These are phyloP conservation scores for Ceriops decandra DNA, from an alignment of 345 rosid genomes.

Conservation along the genomic window DNA sequence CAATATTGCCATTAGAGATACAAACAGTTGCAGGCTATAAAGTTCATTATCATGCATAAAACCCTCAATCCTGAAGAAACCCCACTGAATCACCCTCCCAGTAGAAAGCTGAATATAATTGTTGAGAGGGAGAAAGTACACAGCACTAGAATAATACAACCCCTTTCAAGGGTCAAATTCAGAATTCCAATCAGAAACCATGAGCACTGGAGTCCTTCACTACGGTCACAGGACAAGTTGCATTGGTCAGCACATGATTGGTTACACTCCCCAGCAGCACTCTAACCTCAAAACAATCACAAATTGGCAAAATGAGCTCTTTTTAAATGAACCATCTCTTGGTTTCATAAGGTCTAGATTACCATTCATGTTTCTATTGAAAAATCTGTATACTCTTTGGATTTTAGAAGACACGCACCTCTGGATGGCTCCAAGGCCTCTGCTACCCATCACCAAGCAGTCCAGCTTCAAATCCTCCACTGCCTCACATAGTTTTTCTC, in stretches of 20 bases:
- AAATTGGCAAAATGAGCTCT: too few relatives aligned
- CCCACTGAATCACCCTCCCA: not conserved
- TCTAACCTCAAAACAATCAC: slow-evolving; percentile 2
- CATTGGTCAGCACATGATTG: not conserved
- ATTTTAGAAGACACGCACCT: slow-evolving; percentile 28
- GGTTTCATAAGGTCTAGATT: too few relatives aligned
- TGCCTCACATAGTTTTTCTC: slow-evolving; percentile 48
- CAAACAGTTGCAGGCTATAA: too few relatives aligned
- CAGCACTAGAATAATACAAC: not conserved
- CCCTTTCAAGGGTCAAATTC: not conserved
- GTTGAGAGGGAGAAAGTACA: not conserved
- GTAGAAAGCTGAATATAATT: not conserved
- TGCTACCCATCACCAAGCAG: slow-evolving; percentile 48
- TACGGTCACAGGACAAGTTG: slow-evolving; percentile 12
- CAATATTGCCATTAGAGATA: too few relatives aligned
- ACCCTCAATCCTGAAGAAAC: too few relatives aligned
- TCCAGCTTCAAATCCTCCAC: slow-evolving; percentile 48
- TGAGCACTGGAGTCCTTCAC: slow-evolving; percentile 9
- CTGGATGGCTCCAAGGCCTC: slow-evolving; percentile 48
- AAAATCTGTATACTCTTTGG: too few relatives aligned
- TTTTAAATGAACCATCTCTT: too few relatives aligned
- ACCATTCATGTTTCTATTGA: too few relatives aligned
- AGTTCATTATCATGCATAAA: too few relatives aligned
- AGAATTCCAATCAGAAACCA: slow-evolving; percentile 8
- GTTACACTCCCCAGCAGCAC: slow-evolving; percentile 16